Conservation (phyloP, 306 rosid species). For the Acmispon strigosus region DNA sequence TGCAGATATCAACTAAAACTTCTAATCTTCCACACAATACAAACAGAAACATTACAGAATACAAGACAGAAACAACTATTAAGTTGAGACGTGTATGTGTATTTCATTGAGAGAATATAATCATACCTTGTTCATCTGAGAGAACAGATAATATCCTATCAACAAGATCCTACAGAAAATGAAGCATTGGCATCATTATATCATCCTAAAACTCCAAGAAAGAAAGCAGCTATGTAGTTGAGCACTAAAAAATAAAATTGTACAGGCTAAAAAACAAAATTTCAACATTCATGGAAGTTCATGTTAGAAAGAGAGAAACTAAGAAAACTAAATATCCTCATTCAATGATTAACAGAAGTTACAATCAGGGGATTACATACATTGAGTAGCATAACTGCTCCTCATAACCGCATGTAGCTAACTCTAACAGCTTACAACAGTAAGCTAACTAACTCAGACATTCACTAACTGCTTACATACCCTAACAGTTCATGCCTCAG, state of each 20-base stretch:
- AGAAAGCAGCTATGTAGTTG: background rate
- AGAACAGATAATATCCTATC: constrained; percentile 69
- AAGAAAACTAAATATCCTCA: no score
- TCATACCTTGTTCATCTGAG: constrained; percentile 80
- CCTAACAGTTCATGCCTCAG: background rate
- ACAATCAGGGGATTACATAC: no score
- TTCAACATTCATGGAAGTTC: background rate
- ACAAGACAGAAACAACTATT: background rate
- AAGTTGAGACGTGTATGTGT: background rate
- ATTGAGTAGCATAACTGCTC: no score
- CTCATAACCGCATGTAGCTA: no score
- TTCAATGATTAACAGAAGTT: no score
- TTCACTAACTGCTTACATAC: no score
- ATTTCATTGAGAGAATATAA: background rate
- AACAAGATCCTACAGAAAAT: constrained; percentile 72
- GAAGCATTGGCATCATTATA: constrained; percentile 13
- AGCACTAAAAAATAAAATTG: background rate
- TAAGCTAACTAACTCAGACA: no score
- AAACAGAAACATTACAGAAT: constrained; percentile 7
- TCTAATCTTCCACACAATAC: background rate
- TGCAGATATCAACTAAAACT: background rate
- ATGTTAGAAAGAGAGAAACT: no score
- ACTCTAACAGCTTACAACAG: no score
- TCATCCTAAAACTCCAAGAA: background rate
- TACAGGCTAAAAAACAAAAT: background rate